Percentiles rank a stretch among this genome's conserved stretches.
Conservation (phyloP, 805 yeast species). For the Yarrowia sp. region DNA sequence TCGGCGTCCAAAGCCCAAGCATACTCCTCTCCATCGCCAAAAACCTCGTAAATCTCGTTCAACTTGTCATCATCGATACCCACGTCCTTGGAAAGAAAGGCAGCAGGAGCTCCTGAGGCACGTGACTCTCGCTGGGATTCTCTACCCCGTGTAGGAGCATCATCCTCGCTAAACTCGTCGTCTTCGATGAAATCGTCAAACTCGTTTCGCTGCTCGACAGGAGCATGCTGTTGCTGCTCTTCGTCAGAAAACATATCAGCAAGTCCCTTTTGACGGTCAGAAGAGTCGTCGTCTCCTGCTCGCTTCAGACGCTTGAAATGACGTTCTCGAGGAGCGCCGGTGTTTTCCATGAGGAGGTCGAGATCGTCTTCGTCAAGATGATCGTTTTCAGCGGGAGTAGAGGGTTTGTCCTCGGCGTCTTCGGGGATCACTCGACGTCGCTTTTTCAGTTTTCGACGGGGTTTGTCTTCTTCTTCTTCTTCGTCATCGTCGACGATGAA, state of each 20-base stretch:
- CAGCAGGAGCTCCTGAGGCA: slow-evolving; percentile 41
- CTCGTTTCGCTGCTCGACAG: slow-evolving; percentile 60
- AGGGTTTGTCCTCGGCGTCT: slow-evolving; percentile 31
- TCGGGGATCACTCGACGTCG: slow-evolving; percentile 41
- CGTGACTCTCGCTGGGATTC: slow-evolving; percentile 38
- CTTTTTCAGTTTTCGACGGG: slow-evolving; percentile 44
- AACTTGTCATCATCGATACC: slow-evolving; percentile 87
- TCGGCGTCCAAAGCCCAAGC: slow-evolving; percentile 98
- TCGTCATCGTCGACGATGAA: slow-evolving; percentile 94
- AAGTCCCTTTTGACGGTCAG: slow-evolving; percentile 54
- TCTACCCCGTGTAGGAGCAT: no score
- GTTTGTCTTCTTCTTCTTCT: slow-evolving; percentile 60
- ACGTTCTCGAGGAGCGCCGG: slow-evolving; percentile 59
- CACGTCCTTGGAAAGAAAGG: slow-evolving; percentile 47
- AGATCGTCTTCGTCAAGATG: slow-evolving; percentile 90
- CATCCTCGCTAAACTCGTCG: slow-evolving; percentile 82
- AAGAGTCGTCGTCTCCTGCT: slow-evolving; percentile 58
- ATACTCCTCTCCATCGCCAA: slow-evolving; percentile 96
- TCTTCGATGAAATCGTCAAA: slow-evolving; percentile 97
- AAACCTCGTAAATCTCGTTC: slow-evolving; percentile 91
- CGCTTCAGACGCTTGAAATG: slow-evolving; percentile 85
- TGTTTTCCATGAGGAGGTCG: slow-evolving; percentile 87
- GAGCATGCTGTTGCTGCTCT: slow-evolving; percentile 42
- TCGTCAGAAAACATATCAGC: slow-evolving; percentile 74
- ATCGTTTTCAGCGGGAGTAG: slow-evolving; percentile 34